Base-by-base conservation (phyloP, 306 rosid species). In the Lotus japonicus region DNA sequence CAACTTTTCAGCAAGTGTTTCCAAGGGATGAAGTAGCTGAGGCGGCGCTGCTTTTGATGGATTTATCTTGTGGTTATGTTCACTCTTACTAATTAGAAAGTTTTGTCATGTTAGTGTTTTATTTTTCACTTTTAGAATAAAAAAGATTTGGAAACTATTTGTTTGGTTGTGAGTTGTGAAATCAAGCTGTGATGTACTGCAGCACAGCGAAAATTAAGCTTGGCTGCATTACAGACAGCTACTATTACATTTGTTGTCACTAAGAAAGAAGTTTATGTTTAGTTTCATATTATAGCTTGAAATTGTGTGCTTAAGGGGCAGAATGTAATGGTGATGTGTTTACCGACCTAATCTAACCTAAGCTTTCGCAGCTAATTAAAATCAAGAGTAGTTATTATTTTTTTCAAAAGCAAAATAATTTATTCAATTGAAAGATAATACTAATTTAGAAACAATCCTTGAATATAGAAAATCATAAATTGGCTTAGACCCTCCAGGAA, bases 1-100 rank as follows among this genome's bases (percentile, higher is more conserved):
- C 85, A 0, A 68, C 62, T 45, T 70, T 77, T 52, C 59, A 63
- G 2, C 77, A 81, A 44, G 80, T 77, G 26, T 79, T 84, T 73
- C 85, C 96, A 4, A 52, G 64, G 9, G 94, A 92, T 36, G 96
- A 88, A 71, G 89, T 79, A 50, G 73, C 79, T 33, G 81, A 84
- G 77, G 91, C 89, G 0, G 95, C 98, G n/a, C 23, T 84, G 46
- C 78, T 88, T 70, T 75, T 90, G 1, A 88, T 90, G 92, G 86
- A 84, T 33, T 77, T 90, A 4, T 88, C 92, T 45, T 86, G 84
- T 81, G 87, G 87, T 62, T 72, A 77, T 39, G 39, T 80, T 74
- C 72, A 70, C 17, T 17, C 59, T 33, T 46, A n/a, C n/a, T n/a
- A 17, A 36, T 7, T 17, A 35, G 4, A 44, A 7, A n/a, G 3